Base-by-base conservation (phyloP, 2,329 filamentous ascomycete species). In the Akanthomyces uredinophilus region DNA sequence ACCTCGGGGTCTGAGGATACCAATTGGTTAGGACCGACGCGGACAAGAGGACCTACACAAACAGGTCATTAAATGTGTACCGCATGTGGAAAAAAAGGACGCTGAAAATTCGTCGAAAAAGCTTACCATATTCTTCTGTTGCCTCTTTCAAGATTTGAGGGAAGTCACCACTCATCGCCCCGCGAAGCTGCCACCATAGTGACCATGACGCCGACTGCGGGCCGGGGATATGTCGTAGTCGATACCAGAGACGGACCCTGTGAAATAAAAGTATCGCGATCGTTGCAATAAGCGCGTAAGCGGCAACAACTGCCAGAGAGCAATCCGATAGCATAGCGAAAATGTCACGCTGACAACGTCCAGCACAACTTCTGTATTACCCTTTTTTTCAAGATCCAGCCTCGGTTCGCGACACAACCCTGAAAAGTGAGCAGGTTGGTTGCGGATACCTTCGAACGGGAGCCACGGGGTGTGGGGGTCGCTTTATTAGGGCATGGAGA, bases 11-110 rank as follows among this genome's bases (percentile, higher is more conserved):
- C 78, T 27, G 70, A 68, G 0, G 74, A 78, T 4, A 76, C 65
- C 1, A 80, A 66, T 39, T 78, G 71, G 49, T 78, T 77, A 8
- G 78, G 78, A 0, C 77, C 78, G 35, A 80, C 73, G 5, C 78
- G 74, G 1, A 75, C 72, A n/a, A 79, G 66, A 13, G 72, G 64
- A 1, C 75, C 75, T 70, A 18, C 11, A 7, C 3, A 41, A 32
- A 20, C 18, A 18, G 11, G 5, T 16, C 3, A 7, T 35, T 43
- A 39, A 39, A 35, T 43, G 3, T 13, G 7, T n/a, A 5, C 7
- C 1, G 13, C 3, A 3, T 39, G 37, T 5, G 5, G 16, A 14
- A 16, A 16, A 39, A 5, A 16, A 39, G 14, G 2, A 16, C 3
- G 2, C 16, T 39, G 14, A 39, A 16, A 5, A 3, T 16, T 16